A percentile compares a stretch with the other conserved stretches of the same genome.
Conservation (phyloP, 352 stramenopile species). For the Globisporangium perplexum region DNA sequence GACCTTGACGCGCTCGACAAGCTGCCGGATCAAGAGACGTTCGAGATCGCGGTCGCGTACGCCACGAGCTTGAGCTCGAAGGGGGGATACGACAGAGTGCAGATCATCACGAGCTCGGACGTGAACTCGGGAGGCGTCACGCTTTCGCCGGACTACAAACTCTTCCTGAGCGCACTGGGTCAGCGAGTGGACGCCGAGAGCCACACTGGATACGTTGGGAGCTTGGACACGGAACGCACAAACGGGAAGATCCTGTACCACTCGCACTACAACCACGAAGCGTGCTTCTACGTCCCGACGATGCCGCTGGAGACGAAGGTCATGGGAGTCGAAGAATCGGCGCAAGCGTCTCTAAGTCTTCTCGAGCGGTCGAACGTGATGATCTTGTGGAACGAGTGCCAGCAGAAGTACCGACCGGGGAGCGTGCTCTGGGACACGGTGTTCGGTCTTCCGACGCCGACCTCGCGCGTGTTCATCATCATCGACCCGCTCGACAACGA, state of each 20-base stretch:
- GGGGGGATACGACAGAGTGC: conserved; percentile 73
- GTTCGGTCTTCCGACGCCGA: conserved; percentile 71
- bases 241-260: conserved; percentile 62
- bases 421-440: conserved; percentile 74
- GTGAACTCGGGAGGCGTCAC: conserved; percentile 30
- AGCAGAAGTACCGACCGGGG: conserved; percentile 77
- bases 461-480: conserved; percentile 71
- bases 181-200: conserved; percentile 40
- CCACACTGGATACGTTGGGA: conserved; percentile 43
- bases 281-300: conserved; percentile 80
- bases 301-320: conserved; percentile 39
- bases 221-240: conserved; percentile 27
- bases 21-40: conserved; percentile 69
- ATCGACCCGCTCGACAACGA: conserved; percentile 83
- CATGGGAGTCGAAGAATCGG: conserved; percentile 19
- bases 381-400: conserved; percentile 86
- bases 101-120: conserved; percentile 50
- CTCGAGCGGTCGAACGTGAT: conserved; percentile 69
- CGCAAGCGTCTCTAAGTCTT: conserved; percentile 25
- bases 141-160: conserved; percentile 62
- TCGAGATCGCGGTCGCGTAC: conserved; percentile 80
- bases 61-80: conserved; percentile 53
- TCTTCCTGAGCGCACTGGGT: conserved; percentile 65
- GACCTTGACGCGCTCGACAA: conserved; percentile 74
- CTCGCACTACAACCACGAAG: conserved; percentile 70